Evolutionary conservation across 495 filamentous ascomycete genomes (phyloP).

Genomic region (Xanthoparmelia taractica): DNA sequence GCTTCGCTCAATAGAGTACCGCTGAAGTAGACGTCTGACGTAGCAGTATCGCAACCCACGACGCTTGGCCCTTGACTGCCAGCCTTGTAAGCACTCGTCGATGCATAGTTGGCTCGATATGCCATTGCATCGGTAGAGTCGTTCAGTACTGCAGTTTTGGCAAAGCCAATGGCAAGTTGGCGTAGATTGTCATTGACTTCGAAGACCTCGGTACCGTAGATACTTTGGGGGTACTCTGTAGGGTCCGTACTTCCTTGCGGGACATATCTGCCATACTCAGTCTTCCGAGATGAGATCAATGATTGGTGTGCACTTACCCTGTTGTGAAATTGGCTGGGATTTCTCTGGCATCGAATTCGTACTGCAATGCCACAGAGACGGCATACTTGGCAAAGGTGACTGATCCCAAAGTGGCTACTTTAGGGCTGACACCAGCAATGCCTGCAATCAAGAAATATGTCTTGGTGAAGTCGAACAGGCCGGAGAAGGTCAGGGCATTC

Average conservation of each 20-base stretch:
- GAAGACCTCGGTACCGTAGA: constrained; percentile 74
- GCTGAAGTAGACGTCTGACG: constrained; percentile 65
- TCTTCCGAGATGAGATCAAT: background rate
- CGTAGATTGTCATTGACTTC: constrained; percentile 60
- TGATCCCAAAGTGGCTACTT: constrained; percentile 51
- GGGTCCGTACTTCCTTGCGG: constrained; percentile 49
- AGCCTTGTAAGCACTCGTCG: constrained; percentile 38
- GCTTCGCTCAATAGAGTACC: constrained; percentile 52
- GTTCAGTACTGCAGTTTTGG: constrained; percentile 46
- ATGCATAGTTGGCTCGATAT: constrained; percentile 55
- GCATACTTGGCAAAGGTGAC: constrained; percentile 62
- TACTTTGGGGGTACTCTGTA: constrained; percentile 49
- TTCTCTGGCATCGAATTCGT: constrained; percentile 66
- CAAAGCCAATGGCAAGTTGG: constrained; percentile 48
- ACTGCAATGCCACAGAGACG: constrained; percentile 65
- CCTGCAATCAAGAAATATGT: constrained; percentile 68
- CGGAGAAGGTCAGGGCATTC: constrained; percentile 49
- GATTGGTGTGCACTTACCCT: constrained; percentile 22
- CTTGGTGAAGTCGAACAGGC: constrained; percentile 54
- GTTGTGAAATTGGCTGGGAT: constrained; percentile 57
- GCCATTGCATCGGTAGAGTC: constrained; percentile 45
- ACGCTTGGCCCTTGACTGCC: constrained; percentile 49
- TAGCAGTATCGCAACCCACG: constrained; percentile 59
- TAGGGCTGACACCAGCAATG: constrained; percentile 65
- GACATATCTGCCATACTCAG: constrained; percentile 44